These are phyloP conservation scores for Alternaria triticina DNA, from an alignment of 2,329 filamentous ascomycete genomes.

Conservation along the genomic window DNA sequence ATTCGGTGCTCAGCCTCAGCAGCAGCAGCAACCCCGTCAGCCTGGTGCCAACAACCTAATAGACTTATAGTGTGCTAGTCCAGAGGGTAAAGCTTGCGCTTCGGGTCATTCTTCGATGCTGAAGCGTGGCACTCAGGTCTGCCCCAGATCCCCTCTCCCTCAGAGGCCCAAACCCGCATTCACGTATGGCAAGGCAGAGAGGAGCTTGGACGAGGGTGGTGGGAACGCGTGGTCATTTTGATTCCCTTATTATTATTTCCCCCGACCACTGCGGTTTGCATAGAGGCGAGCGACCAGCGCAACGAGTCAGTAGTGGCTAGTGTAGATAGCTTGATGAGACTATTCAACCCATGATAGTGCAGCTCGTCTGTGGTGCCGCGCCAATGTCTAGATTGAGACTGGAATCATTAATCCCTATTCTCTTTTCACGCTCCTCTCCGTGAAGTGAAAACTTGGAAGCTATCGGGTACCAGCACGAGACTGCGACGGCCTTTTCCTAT, in stretches of 20 bases:
- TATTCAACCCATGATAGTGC: constrained; percentile 1
- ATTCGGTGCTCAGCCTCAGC: constrained; percentile 57
- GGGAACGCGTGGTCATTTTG: constrained; percentile 19
- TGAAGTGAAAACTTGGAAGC: background rate
- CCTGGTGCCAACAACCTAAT: constrained; percentile 65
- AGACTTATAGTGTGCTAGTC: constrained; percentile 56
- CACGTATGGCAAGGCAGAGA: background rate
- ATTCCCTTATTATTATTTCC: constrained; percentile 21
- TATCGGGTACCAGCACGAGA: background rate
- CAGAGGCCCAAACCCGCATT: background rate
- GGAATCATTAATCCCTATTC: background rate
- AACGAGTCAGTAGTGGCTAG: constrained; percentile 7
- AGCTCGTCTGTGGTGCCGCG: background rate
- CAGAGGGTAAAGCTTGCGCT: background rate
- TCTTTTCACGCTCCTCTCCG: background rate
- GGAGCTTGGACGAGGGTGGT: background rate
- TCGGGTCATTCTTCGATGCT: constrained; percentile 2
- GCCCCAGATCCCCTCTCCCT: background rate
- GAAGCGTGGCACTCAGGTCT: background rate
- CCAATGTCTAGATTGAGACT: background rate
- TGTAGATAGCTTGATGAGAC: constrained; percentile 9
- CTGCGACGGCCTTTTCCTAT: background rate
- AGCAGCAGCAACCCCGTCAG: constrained; percentile 42
- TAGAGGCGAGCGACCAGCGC: background rate
- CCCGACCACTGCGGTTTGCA: constrained; percentile 11